These are phyloP conservation scores for Nematocida sp. DNA, from an alignment of 371 early-diverging fungal species.

Conservation along the genomic window DNA sequence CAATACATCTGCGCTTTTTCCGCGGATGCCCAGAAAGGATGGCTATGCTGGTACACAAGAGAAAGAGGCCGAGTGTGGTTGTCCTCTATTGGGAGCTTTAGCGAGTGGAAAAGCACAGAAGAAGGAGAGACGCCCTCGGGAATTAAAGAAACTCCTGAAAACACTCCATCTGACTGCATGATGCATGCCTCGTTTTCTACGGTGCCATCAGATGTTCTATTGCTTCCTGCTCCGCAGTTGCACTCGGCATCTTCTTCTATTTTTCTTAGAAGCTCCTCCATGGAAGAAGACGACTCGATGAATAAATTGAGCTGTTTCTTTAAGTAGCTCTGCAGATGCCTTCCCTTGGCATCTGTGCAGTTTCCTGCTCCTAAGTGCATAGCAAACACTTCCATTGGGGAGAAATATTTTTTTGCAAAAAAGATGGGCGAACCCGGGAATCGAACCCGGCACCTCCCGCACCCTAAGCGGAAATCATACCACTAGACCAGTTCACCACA, in stretches of 20 bases:
- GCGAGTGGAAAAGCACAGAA: background rate
- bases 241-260: background rate
- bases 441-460: slow-evolving; percentile 68
- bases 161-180: background rate
- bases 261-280: background rate
- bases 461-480: slow-evolving; percentile 68
- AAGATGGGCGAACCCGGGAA: slow-evolving; percentile 67
- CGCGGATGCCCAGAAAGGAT: background rate
- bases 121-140: background rate
- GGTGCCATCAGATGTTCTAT: background rate
- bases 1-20: background rate
- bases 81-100: background rate
- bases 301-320: background rate
- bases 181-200: slow-evolving; percentile 36
- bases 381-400: background rate
- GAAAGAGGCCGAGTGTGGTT: background rate
- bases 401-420: background rate
- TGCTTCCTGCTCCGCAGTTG: slow-evolving; percentile 40
- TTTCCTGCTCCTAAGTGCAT: slow-evolving; percentile 33
- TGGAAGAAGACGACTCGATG: background rate
- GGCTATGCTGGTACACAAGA: background rate
- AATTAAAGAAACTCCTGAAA: slow-evolving; percentile 17
- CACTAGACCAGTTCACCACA: slow-evolving; percentile 65
- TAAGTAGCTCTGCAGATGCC: slow-evolving; percentile 1
- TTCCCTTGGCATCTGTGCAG: background rate